phyloP scores from a whole-genome alignment of 768 basidiomycete genomes.

The Suillus paluster region DNA sequence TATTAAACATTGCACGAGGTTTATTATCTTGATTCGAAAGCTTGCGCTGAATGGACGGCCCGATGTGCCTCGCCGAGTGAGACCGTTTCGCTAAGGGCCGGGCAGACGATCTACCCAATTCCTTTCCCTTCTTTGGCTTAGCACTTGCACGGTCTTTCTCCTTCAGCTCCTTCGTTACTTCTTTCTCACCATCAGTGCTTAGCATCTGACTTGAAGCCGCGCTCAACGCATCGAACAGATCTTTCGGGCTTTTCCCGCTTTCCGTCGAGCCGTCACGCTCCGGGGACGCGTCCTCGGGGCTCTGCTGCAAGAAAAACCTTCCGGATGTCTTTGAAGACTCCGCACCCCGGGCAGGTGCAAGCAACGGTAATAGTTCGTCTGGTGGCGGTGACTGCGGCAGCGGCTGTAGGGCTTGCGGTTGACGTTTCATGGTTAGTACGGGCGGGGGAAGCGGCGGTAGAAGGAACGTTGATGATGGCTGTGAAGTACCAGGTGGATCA shows the following conservation, averaged over 20 bases:
- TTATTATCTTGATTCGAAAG: conserved; percentile 20
- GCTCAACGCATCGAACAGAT: conserved; percentile 40
- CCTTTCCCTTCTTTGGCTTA: conserved; percentile 39
- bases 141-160: conserved; percentile 17
- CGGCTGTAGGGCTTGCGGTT: conserved; percentile 25
- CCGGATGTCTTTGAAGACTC: conserved; percentile 30
- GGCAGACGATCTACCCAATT: conserved; percentile 27
- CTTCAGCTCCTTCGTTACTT: conserved; percentile 25
- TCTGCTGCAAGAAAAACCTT: conserved; percentile 51
- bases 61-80: conserved; percentile 34
- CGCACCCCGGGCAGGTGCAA: conserved; percentile 14
- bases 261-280: conserved; percentile 37
- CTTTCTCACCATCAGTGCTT: conserved; percentile 22
- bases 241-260: conserved; percentile 38
- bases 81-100: conserved; percentile 32
- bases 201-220: conserved; percentile 37
- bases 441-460: conserved; percentile 36
- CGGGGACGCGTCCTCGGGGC: conserved; percentile 43
- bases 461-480: conserved; percentile 29
- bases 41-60: conserved; percentile 33
- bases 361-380: conserved; percentile 8
- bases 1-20: conserved; percentile 51
- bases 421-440: conserved; percentile 19
- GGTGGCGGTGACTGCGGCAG: conserved; percentile 15
- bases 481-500: conserved; percentile 24